Evolutionary conservation across 768 basidiomycete species (phyloP), one percentile per base, ranked within the genome.

Genomic region (Hortiboletus campestris): DNA sequence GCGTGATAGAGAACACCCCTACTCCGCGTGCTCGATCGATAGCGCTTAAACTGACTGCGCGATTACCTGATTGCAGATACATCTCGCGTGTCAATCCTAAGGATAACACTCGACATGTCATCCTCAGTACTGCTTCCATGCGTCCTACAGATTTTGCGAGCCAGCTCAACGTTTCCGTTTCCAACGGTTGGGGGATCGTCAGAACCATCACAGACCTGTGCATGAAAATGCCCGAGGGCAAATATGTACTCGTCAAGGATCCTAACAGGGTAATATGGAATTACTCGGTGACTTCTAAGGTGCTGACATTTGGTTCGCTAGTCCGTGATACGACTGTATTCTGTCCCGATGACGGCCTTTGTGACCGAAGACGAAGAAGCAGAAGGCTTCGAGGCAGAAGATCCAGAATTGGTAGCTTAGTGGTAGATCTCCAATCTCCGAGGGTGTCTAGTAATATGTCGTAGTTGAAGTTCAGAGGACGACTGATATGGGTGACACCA

Each of bases 101-200:
- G 61, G 97, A 99, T 71, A 91, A 94, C 67, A 90, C 91, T 22
- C 90, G 95, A 46, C 97, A 99, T 76, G 88, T 94, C 69, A 94
- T 98, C 63, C 78, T 99, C 60, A 95, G 91, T 73, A 92, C 95
- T 1, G 90, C 94, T 25, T 94, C 94, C 19, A 86, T 94, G 82
- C 91, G 96, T 49, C 96, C 97, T 6, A 81, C 83, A 19, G 97
- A 98, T 59, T 98, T 98, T 65, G 95, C 97, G 10, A 80, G 78
- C 8, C 97, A 98, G 73, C 88, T 98, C 61, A 98, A 98, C 71
- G 87, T 99, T 36, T 96, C 94, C 28, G 76, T 98, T 51, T 78
- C 90, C 34, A 98, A 98, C 68, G 97, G 97, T 12, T 99, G 97
- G 97, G 97, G 97, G 51, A 98, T 99, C 66, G 92, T 98, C 32